Base-by-base conservation (phyloP, 2,329 filamentous ascomycete species). In the Magnaporthales sp. region DNA sequence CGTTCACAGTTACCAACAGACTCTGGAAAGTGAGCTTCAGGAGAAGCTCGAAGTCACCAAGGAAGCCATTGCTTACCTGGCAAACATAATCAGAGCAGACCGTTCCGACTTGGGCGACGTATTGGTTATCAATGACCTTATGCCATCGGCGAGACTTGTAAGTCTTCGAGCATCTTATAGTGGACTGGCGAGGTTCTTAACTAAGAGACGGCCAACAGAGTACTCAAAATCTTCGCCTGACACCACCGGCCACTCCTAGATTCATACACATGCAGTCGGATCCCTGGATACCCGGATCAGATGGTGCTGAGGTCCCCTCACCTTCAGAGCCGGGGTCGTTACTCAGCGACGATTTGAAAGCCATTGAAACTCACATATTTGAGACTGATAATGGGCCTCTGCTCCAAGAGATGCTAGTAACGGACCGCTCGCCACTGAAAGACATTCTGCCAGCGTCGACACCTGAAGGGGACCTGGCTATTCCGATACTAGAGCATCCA, bases 321-420 rank as follows among this genome's bases (percentile, higher is more conserved):
- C 66, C 60, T 9, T 71, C 71, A 8, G 68, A 70, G 4, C 54
- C 69, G 1, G 68, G 67, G 51, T 71, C 68, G 0, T 15, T 60
- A 2, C 15, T 68, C 1, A 68, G 69, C 6, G 66, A 69, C 9
- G 70, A 67, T 2, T 15, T 67, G 1, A 38, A 27, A 15, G 63
- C 32, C 7, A 46, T 60, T 5, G 66, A 65, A 26, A 19, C 51
- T 5, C 15, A n/a, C 1, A 26, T 66, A 2, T n/a, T 64, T 8
- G 46, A 64, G 9, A 8, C 4, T 1, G 56, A 27, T 2, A 27
- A 15, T 26, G 26, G 2, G 4, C 26, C 26, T 10, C 4, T 2
- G 5, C 29, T 9, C 24, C 6, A 30, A 26, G 56, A 8, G 13
- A 4, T 22, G 51, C 19, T 6, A 56, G 3, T 22, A 3, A 15